These are phyloP conservation scores for Lithocarpus polystachyus DNA, from an alignment of 306 rosid genomes.

Conservation along the genomic window DNA sequence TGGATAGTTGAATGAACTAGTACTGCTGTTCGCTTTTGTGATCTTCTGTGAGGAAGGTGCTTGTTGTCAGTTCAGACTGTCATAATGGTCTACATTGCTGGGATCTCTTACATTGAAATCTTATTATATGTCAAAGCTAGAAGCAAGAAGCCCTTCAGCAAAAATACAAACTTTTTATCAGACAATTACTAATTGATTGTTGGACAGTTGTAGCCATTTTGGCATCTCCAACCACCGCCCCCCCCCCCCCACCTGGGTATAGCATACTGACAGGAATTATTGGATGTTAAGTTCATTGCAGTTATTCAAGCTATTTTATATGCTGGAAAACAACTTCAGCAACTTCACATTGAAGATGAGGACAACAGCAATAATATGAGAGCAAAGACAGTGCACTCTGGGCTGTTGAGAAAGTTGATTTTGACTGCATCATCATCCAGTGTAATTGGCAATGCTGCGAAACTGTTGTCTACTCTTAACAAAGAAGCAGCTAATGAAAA, in stretches of 20 bases:
- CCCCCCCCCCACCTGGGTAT: no score
- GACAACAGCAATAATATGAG: slow-evolving; percentile 15
- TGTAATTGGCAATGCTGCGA: slow-evolving; percentile 66
- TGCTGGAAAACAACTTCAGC: slow-evolving; percentile 84
- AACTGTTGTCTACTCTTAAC: slow-evolving; percentile 71
- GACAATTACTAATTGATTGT: slow-evolving; percentile 16
- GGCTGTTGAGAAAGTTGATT: slow-evolving; percentile 65
- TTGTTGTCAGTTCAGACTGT: not conserved
- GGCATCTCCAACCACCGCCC: not conserved
- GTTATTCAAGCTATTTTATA: slow-evolving; percentile 72
- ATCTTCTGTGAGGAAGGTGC: not conserved
- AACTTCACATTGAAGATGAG: slow-evolving; percentile 54
- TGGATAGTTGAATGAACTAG: not conserved
- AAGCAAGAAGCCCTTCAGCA: not conserved
- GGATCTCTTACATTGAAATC: not conserved
- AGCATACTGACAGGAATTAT: slow-evolving; percentile 10
- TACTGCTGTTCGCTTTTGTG: not conserved
- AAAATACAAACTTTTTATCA: not conserved
- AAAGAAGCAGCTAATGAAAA: slow-evolving; percentile 76
- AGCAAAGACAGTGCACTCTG: slow-evolving; percentile 36
- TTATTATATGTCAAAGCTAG: not conserved
- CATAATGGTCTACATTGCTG: not conserved
- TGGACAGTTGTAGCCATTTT: not conserved
- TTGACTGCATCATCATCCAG: slow-evolving; percentile 64
- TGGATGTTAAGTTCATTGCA: slow-evolving; percentile 59